Conservation (phyloP, 2,329 filamentous ascomycete genomes). For the Curvularia lunata region DNA sequence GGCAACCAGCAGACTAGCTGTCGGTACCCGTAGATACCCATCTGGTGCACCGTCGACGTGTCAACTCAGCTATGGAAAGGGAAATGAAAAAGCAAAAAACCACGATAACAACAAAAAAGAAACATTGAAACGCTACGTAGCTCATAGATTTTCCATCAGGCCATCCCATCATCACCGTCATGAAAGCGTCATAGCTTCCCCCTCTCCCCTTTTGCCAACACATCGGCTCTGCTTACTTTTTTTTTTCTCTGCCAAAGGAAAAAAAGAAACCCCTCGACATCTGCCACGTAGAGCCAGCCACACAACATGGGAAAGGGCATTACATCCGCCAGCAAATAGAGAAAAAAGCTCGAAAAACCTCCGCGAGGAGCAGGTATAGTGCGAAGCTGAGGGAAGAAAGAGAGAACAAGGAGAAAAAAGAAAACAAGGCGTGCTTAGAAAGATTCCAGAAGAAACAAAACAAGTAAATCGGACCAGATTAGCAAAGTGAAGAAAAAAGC, state of each 20-base stretch:
- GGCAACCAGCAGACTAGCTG: neutral
- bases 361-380: conserved; percentile 39
- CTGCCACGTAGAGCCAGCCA: conserved; percentile 19
- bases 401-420: conserved; percentile 4
- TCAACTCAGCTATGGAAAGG: conserved; percentile 2
- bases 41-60: neutral
- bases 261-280: conserved; percentile 12
- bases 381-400: conserved; percentile 21
- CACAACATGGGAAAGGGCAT: conserved; percentile 31
- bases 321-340: conserved; percentile 35
- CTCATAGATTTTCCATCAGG: conserved; percentile 7
- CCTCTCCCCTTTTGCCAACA: conserved; percentile 14
- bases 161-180: conserved; percentile 20
- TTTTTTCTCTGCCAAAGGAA: conserved; percentile 12
- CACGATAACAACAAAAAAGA: conserved; percentile 2
- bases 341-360: conserved; percentile 29
- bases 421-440: neutral
- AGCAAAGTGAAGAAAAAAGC: conserved; percentile 6
- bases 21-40: neutral
- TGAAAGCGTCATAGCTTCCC: conserved; percentile 21
- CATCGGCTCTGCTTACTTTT: conserved; percentile 20
- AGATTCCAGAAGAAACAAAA: conserved; percentile 6
- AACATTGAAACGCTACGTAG: conserved; percentile 23
- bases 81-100: neutral
- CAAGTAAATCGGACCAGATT: conserved; percentile 6